phyloP scores from a whole-genome alignment of 2,329 filamentous ascomycete genomes.

The Colletotrichum melonis region DNA sequence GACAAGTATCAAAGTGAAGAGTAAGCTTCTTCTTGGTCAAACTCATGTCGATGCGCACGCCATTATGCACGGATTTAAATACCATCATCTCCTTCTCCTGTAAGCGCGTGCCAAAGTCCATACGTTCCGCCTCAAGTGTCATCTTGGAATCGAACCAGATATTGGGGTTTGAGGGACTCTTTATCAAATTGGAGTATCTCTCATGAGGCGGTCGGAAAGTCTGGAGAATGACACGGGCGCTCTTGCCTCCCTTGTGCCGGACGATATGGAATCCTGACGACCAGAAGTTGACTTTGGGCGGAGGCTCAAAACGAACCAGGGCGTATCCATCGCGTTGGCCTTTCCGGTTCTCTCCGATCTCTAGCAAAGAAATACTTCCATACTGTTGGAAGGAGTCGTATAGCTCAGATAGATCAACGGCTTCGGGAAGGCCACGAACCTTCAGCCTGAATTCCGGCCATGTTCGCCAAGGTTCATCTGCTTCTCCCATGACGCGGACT shows the following conservation, averaged over 20 bases:
- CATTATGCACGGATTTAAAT: constrained; percentile 57
- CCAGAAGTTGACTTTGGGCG: constrained; percentile 66
- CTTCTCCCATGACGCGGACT: neutral
- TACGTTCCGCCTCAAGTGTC: constrained; percentile 53
- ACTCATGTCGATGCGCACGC: constrained; percentile 52
- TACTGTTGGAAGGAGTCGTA: constrained; percentile 63
- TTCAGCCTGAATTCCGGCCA: constrained; percentile 46
- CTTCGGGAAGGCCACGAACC: constrained; percentile 13
- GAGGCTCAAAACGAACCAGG: constrained; percentile 68
- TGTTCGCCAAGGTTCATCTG: constrained; percentile 43
- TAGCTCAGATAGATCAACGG: constrained; percentile 56
- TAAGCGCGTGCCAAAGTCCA: constrained; percentile 73
- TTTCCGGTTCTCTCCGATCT: constrained; percentile 59
- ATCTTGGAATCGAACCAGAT: constrained; percentile 48
- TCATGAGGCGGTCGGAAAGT: neutral
- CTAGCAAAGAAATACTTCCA: constrained; percentile 66
- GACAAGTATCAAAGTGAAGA: constrained; percentile 48
- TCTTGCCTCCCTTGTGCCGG: neutral
- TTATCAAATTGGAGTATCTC: constrained; percentile 30
- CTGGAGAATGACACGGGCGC: neutral
- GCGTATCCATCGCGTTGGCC: constrained; percentile 54
- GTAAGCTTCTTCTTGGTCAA: constrained; percentile 51
- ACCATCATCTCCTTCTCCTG: constrained; percentile 67
- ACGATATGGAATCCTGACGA: constrained; percentile 44
- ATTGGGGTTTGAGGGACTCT: constrained; percentile 45